A percentile compares a stretch with the other conserved stretches of the same genome.
phyloP scores from a whole-genome alignment of 192 early-diverging fungal genomes.

The Linnemannia exigua region DNA sequence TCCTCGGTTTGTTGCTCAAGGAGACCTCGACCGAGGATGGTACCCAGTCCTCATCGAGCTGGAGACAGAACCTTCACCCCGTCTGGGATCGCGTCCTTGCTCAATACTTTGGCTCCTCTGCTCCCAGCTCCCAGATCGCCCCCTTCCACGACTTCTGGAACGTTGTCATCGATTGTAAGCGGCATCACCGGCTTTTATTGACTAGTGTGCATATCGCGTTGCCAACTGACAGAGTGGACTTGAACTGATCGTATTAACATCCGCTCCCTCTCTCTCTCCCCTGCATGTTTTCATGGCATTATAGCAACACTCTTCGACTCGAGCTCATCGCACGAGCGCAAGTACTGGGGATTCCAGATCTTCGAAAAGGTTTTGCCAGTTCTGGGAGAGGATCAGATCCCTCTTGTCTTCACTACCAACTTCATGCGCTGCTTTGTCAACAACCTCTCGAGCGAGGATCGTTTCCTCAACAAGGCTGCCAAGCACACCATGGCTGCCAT shows the following conservation, averaged over 20 bases:
- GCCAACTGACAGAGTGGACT: too few relatives aligned
- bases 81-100: constrained; percentile 83
- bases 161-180: constrained; percentile 76
- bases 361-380: constrained; percentile 77
- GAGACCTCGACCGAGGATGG: constrained; percentile 55
- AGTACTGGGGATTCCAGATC: constrained; percentile 91
- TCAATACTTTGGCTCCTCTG: constrained; percentile 61
- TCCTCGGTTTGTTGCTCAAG: constrained; percentile 49
- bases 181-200: neutral
- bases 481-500: constrained; percentile 73
- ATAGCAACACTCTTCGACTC: constrained; percentile 81
- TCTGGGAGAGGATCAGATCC: constrained; percentile 69
- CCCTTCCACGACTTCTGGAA: constrained; percentile 88
- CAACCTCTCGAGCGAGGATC: constrained; percentile 81
- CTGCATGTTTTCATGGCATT: constrained; percentile 1
- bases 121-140: constrained; percentile 61
- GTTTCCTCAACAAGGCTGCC: constrained; percentile 86
- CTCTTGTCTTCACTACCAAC: constrained; percentile 84
- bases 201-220: too few relatives aligned
- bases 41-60: constrained; percentile 63
- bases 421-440: constrained; percentile 91
- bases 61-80: constrained; percentile 87
- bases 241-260: too few relatives aligned
- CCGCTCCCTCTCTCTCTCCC: neutral
- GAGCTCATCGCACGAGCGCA: constrained; percentile 83